Base-by-base conservation (phyloP, 2,329 filamentous ascomycete species). In the Pyrenophora graminea region DNA sequence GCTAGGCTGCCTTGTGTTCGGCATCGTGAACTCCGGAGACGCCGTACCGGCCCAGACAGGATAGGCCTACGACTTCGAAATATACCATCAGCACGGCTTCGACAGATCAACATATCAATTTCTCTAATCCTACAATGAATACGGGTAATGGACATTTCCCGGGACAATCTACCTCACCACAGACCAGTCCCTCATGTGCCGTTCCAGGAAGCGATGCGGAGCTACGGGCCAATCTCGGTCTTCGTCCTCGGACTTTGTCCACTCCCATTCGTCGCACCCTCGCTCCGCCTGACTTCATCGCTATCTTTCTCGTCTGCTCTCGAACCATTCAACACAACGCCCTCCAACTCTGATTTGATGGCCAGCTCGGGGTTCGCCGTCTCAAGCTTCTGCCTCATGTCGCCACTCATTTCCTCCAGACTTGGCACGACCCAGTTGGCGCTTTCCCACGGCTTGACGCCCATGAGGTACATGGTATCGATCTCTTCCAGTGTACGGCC, bases 401-500 rank as follows among this genome's bases (percentile, higher is more conserved):
- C 58, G 3, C 55, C 62, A 23, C 57, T 63, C 55, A 69, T 48
- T 17, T 67, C 62, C 23, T 69, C 63, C 6, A 67, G 44, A 37
- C 61, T 56, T 2, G 64, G 56, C 33, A 62, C 59, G 5, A 61
- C 50, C 80, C 80, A 88, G 51, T 79, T 76, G 12, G 76, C 64
- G 56, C 83, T 86, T 76, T 85, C 81, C 76, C 82, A 83, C 0
- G 87, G 85, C 59, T 77, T 82, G 21, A 89, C 84, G 15, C 76
- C 76, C 51, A 85, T 77, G 23, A 89, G 75, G 58, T 91, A 91
- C 79, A 84, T 82, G 49, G 82, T 79, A 64, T 92, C 89, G 46
- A 92, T 87, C 69, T 92, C 88, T 73, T 92, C 89, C 0, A 92
- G 79, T 0, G 85, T 86, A 7, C 87, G 82, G 41, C 86, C 88